These are phyloP conservation scores for Cladosporium sp. DNA, from an alignment of 2,329 filamentous ascomycete genomes.

Conservation along the genomic window DNA sequence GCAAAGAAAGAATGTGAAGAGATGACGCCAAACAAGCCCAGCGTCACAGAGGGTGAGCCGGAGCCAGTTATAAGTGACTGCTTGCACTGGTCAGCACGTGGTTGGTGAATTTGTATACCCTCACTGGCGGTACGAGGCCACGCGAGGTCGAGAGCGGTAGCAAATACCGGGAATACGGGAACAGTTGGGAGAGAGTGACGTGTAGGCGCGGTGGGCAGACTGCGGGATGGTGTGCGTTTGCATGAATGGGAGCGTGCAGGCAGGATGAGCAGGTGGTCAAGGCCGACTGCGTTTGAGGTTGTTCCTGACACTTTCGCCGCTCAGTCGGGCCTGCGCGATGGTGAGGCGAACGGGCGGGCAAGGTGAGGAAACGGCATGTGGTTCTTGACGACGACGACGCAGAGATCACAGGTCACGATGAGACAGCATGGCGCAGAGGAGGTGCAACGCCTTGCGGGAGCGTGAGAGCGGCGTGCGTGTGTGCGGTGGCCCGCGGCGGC, in stretches of 20 bases:
- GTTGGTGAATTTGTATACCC: neutral
- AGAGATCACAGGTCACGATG: neutral
- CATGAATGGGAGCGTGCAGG: neutral
- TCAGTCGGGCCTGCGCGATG: slow-evolving; percentile 6
- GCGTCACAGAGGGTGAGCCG: neutral
- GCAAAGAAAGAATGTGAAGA: neutral
- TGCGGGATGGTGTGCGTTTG: slow-evolving; percentile 1
- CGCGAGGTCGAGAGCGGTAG: neutral
- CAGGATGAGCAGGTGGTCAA: neutral
- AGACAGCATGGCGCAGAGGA: neutral
- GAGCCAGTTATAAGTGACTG: slow-evolving; percentile 7
- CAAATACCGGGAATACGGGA: neutral
- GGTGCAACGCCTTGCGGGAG: neutral
- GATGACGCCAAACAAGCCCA: neutral
- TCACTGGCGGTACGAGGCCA: slow-evolving; percentile 9
- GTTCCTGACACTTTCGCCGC: neutral
- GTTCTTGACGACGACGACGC: neutral
- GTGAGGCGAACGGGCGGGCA: neutral
- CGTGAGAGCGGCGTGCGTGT: neutral
- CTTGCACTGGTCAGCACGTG: slow-evolving; percentile 4
- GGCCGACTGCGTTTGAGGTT: neutral
- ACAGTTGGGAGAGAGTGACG: slow-evolving; percentile 7
- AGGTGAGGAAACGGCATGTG: neutral
- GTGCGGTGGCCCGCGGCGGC: slow-evolving; percentile 3
- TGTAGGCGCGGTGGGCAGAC: slow-evolving; percentile 12